A percentile compares a stretch with the other conserved stretches of the same genome.
Evolutionary conservation across 768 basidiomycete genomes (phyloP).

Genomic region (Rickenella mellea): DNA sequence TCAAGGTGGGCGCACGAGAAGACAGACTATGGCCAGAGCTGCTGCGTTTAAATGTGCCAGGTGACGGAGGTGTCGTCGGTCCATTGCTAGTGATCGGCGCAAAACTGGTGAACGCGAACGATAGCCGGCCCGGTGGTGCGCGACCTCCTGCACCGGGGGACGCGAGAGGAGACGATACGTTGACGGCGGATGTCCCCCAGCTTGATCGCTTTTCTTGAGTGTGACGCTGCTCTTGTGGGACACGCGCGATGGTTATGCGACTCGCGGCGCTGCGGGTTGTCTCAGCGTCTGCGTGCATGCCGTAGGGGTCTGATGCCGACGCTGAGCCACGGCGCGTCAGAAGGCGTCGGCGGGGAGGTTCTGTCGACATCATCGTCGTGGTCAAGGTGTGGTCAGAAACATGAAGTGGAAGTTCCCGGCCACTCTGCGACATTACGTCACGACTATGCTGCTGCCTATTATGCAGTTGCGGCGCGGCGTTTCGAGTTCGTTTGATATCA

Average conservation of each 20-base stretch:
- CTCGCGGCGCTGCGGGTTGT: conserved; percentile 47
- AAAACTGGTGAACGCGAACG: conserved; percentile 65
- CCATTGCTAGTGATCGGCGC: conserved; percentile 13
- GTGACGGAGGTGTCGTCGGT: conserved; percentile 13
- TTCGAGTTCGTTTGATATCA: too few species aligned
- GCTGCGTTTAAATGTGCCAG: conserved; percentile 15
- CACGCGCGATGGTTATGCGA: conserved; percentile 68
- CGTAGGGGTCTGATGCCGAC: conserved; percentile 62
- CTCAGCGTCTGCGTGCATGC: conserved; percentile 41
- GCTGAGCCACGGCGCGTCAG: conserved; percentile 57
- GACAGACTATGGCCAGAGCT: conserved; percentile 23
- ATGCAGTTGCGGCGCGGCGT: too few species aligned
- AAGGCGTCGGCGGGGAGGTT: conserved; percentile 24
- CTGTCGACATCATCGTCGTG: not conserved
- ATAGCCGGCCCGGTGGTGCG: conserved; percentile 31
- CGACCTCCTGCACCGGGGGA: conserved; percentile 15
- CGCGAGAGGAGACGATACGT: conserved; percentile 17
- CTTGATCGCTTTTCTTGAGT: conserved; percentile 17
- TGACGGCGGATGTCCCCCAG: conserved; percentile 23
- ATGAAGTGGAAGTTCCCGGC: too few species aligned
- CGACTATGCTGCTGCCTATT: too few species aligned
- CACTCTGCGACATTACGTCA: too few species aligned
- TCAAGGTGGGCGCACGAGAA: conserved; percentile 42
- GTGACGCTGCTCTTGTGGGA: conserved; percentile 25
- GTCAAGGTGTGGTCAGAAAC: too few species aligned